Evolutionary conservation across 768 basidiomycete genomes (phyloP).

Genomic region (Mycena haematopus): DNA sequence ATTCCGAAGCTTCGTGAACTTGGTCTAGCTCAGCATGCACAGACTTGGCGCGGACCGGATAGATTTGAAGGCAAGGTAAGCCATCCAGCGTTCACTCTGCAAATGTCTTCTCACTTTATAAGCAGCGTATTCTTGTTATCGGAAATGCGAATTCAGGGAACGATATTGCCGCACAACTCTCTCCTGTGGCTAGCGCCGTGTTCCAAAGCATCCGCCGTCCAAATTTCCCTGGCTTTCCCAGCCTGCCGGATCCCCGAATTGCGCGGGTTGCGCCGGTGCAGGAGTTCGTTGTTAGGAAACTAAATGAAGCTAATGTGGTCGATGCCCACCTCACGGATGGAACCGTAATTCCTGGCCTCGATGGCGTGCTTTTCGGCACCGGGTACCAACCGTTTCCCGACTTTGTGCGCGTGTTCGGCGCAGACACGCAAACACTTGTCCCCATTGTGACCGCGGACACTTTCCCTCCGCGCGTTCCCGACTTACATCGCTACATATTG

Average conservation of each 20-base stretch:
- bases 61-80: conserved; percentile 43
- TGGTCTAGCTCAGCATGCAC: conserved; percentile 46
- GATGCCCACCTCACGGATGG: conserved; percentile 33
- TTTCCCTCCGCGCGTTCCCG: conserved; percentile 32
- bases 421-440: conserved; percentile 9
- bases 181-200: conserved; percentile 30
- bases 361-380: conserved; percentile 40
- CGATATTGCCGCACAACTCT: conserved; percentile 41
- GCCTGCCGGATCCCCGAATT: conserved; percentile 39
- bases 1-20: conserved; percentile 40
- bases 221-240: conserved; percentile 38
- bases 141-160: conserved; percentile 45
- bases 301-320: conserved; percentile 13
- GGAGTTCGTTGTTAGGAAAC: conserved; percentile 24
- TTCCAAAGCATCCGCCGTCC: conserved; percentile 37
- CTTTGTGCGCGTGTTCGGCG: conserved; percentile 33
- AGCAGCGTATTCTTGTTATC: conserved; percentile 34
- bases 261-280: conserved; percentile 36
- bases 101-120: not conserved
- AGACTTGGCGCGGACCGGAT: conserved; percentile 47
- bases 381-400: conserved; percentile 38
- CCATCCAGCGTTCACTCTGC: not conserved
- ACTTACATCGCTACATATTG: conserved; percentile 37
- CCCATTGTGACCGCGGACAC: conserved; percentile 32
- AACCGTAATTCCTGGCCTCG: conserved; percentile 34